Percentiles rank a stretch among this genome's conserved stretches.
These are phyloP conservation scores for Alternaria ethzedia DNA, from an alignment of 2,329 filamentous ascomycete genomes.

Conservation along the genomic window DNA sequence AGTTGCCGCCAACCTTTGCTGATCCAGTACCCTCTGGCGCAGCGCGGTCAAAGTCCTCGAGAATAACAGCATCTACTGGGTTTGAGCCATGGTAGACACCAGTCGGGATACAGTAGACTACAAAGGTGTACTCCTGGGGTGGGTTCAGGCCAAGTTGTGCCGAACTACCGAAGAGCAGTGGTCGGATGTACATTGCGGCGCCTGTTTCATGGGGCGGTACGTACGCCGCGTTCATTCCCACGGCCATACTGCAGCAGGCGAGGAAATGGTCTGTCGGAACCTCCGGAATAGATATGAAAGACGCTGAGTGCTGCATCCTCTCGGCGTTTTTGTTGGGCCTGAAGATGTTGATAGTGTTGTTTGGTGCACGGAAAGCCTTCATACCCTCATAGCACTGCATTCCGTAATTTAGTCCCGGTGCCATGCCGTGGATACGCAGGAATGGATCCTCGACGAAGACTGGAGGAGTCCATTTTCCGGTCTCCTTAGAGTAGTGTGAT, in stretches of 20 bases:
- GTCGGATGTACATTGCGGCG: constrained; percentile 90
- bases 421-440: constrained; percentile 92
- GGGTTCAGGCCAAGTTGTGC: constrained; percentile 86
- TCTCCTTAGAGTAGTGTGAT: constrained; percentile 77
- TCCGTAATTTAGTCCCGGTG: constrained; percentile 90
- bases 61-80: constrained; percentile 83
- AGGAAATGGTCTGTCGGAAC: constrained; percentile 80
- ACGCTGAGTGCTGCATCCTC: constrained; percentile 84
- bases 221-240: constrained; percentile 85
- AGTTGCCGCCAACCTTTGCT: constrained; percentile 96
- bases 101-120: constrained; percentile 87
- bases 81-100: constrained; percentile 92
- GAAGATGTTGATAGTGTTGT: constrained; percentile 82
- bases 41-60: constrained; percentile 92
- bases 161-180: constrained; percentile 83
- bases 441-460: constrained; percentile 82
- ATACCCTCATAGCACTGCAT: constrained; percentile 99
- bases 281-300: constrained; percentile 80
- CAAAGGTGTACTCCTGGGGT: constrained; percentile 90
- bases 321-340: constrained; percentile 82
- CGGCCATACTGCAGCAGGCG: constrained; percentile 77
- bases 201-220: constrained; percentile 90
- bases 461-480: constrained; percentile 77
- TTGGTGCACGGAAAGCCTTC: constrained; percentile 86
- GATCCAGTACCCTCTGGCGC: constrained; percentile 90